A percentile compares a stretch with the other conserved stretches of the same genome.
Evolutionary conservation across 1,284 basidiomycete genomes (phyloP).

Genomic region (Stygiomarasmius scandens): DNA sequence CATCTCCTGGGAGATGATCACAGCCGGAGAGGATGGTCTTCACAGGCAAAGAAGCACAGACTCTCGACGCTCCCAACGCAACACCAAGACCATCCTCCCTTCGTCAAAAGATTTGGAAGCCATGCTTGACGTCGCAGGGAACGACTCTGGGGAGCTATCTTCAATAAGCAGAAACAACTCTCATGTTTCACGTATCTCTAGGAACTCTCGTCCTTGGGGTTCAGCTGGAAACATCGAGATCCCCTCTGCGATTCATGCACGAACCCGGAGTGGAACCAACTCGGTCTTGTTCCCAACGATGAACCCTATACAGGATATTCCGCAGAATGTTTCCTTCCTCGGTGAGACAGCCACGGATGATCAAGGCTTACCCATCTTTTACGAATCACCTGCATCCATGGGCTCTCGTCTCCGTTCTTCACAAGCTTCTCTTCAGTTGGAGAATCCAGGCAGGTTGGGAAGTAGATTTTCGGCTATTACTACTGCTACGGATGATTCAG

Average conservation of each 20-base stretch:
- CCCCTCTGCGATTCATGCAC: background rate
- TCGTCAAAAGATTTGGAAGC: constrained; percentile 53
- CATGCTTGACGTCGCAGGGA: constrained; percentile 50
- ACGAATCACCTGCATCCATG: background rate
- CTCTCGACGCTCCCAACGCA: constrained; percentile 8
- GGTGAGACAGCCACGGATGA: background rate
- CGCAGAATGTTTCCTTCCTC: background rate
- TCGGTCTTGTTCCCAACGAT: background rate
- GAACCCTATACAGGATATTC: background rate
- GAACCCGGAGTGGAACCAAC: background rate
- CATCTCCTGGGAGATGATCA: constrained; percentile 15
- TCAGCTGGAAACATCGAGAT: background rate
- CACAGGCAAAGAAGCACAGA: constrained; percentile 1
- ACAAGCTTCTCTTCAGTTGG: background rate
- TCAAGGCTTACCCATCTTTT: background rate
- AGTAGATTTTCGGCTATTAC: background rate
- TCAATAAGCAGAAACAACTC: background rate
- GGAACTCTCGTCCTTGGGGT: background rate
- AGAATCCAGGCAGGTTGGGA: background rate
- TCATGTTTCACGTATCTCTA: background rate
- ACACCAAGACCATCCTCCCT: constrained; percentile 2
- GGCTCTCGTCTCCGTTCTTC: background rate
- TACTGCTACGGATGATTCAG: background rate
- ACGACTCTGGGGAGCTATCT: background rate
- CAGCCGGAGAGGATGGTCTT: constrained; percentile 8